Percentiles rank a stretch among this genome's conserved stretches.
phyloP scores from a whole-genome alignment of 768 basidiomycete genomes.

The Rhodosporidiobolus sp. region DNA sequence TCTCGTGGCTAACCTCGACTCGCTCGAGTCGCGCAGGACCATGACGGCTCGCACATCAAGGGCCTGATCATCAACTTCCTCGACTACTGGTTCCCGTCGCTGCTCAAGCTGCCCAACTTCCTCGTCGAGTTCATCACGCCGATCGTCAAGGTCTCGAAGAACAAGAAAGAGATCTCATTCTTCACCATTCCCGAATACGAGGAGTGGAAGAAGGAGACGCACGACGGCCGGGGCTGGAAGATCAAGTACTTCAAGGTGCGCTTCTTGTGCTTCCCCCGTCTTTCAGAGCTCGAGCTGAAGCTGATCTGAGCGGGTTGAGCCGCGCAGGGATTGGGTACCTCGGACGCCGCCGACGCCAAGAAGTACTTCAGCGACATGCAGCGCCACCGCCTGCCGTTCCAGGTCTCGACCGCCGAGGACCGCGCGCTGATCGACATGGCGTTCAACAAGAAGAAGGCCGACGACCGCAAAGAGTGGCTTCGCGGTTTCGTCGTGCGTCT shows the following conservation, averaged over 20 bases:
- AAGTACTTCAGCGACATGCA: slow-evolving; percentile 88
- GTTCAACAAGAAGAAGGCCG: slow-evolving; percentile 99
- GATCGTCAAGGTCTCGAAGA: slow-evolving; percentile 85
- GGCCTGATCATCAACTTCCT: slow-evolving; percentile 98
- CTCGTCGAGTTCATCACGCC: slow-evolving; percentile 98
- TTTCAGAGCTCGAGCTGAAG: not conserved
- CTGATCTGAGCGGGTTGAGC: too few species aligned
- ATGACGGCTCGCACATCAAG: slow-evolving; percentile 99
- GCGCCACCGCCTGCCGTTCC: slow-evolving; percentile 93
- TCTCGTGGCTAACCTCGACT: not conserved
- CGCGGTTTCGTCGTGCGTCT: slow-evolving; percentile 74
- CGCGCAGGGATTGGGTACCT: slow-evolving; percentile 87
- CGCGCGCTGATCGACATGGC: slow-evolving; percentile 89
- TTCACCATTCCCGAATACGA: slow-evolving; percentile 98
- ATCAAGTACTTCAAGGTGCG: slow-evolving; percentile 95
- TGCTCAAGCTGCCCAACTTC: slow-evolving; percentile 85
- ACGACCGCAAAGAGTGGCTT: slow-evolving; percentile 97
- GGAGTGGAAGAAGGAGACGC: slow-evolving; percentile 77
- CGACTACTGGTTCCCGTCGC: slow-evolving; percentile 92
- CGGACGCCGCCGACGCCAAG: slow-evolving; percentile 79
- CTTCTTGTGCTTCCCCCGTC: not conserved
- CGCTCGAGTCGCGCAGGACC: slow-evolving; percentile 64
- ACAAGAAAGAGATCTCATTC: slow-evolving; percentile 73
- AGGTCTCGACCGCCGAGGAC: slow-evolving; percentile 73
- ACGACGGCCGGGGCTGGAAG: slow-evolving; percentile 72